Conservation (phyloP, 73 alveolate species). For the Paramecium octaurelia region DNA sequence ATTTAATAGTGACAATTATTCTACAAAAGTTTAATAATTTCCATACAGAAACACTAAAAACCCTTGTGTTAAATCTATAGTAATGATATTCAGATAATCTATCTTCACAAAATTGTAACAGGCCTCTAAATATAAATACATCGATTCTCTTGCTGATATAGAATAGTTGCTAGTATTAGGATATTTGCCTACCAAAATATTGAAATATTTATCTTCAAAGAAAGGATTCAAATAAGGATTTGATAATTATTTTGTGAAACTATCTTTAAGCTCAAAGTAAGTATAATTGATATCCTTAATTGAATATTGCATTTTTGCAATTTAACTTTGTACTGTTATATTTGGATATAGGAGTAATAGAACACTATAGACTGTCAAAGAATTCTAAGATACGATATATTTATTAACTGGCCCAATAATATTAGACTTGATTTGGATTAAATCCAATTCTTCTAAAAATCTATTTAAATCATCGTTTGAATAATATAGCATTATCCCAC, state of each 20-base stretch:
- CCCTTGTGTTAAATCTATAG: background rate
- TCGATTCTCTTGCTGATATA: background rate
- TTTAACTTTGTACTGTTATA: background rate
- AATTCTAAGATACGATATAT: background rate
- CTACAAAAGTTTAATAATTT: background rate
- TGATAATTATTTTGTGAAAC: background rate
- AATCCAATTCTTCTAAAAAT: constrained; percentile 27
- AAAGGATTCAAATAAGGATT: constrained; percentile 29
- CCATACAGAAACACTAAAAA: background rate
- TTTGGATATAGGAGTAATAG: background rate
- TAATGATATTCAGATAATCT: background rate
- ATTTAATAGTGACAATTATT: background rate
- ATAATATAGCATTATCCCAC: background rate
- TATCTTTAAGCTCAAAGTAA: background rate
- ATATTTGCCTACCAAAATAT: background rate
- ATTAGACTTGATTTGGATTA: constrained; percentile 14
- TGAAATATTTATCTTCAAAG: background rate
- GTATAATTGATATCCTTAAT: background rate
- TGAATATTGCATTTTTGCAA: background rate
- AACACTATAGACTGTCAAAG: background rate
- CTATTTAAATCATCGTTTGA: background rate
- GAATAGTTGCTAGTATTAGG: background rate
- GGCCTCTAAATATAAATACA: background rate
- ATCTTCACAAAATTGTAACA: background rate
- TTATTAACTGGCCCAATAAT: constrained; percentile 31